Conservation (phyloP, 2,329 filamentous ascomycete species). For the Epichloe typhina region DNA sequence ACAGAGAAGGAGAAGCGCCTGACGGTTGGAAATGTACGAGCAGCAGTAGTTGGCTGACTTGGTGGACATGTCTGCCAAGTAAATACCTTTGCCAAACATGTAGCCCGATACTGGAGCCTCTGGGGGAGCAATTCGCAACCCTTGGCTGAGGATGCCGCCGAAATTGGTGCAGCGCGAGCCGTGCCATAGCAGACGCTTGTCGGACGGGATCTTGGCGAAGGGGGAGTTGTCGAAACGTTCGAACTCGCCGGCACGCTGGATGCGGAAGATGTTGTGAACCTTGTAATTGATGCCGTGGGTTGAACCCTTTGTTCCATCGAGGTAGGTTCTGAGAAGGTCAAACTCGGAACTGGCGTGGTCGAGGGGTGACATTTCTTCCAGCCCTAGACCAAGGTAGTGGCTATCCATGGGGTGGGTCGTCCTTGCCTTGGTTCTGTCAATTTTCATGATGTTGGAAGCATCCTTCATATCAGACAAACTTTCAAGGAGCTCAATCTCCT, state of each 20-base stretch:
- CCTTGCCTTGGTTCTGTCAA: constrained; percentile 34
- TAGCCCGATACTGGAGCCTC: constrained; percentile 70
- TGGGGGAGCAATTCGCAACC: constrained; percentile 76
- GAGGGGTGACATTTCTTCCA: constrained; percentile 66
- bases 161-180: constrained; percentile 75
- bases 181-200: constrained; percentile 76
- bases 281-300: constrained; percentile 51
- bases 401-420: constrained; percentile 54
- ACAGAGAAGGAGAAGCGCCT: constrained; percentile 66
- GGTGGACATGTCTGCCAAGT: constrained; percentile 72
- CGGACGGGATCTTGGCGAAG: constrained; percentile 40
- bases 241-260: constrained; percentile 60
- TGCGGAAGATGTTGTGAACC: constrained; percentile 68
- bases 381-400: constrained; percentile 56
- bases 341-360: constrained; percentile 49
- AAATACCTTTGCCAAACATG: constrained; percentile 87
- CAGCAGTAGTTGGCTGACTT: constrained; percentile 74
- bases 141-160: constrained; percentile 76
- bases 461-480: constrained; percentile 78
- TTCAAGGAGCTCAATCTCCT: constrained; percentile 68
- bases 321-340: constrained; percentile 49
- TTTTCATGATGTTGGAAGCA: constrained; percentile 63
- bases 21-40: constrained; percentile 45
- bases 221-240: constrained; percentile 50
- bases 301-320: constrained; percentile 49